A percentile compares a stretch with the other conserved stretches of the same genome.
These are phyloP conservation scores for Lentinula sp. DNA, from an alignment of 768 basidiomycete species.

Conservation along the genomic window DNA sequence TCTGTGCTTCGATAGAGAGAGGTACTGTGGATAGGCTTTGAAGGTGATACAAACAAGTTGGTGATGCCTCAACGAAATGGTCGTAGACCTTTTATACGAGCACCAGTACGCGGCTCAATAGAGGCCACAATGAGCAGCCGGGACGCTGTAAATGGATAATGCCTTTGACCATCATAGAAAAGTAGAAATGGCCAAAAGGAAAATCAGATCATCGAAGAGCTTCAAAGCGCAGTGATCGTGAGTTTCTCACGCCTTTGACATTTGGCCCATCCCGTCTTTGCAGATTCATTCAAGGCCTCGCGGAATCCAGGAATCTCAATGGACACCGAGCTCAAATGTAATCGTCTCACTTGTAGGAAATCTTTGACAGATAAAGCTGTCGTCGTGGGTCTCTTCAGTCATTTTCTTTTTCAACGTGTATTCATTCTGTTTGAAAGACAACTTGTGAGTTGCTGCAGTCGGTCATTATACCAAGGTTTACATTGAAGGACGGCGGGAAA, in stretches of 20 bases:
- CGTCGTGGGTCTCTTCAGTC: conserved; percentile 50
- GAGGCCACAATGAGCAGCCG: not conserved
- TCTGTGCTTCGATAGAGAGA: not conserved
- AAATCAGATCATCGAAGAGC: too few species aligned
- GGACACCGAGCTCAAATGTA: conserved; percentile 77
- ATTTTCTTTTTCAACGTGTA: not conserved
- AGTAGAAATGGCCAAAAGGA: not conserved
- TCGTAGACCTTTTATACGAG: not conserved
- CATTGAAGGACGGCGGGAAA: conserved; percentile 6
- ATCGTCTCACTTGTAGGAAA: conserved; percentile 70
- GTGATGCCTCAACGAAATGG: not conserved
- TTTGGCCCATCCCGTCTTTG: too few species aligned
- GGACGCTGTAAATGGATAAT: not conserved
- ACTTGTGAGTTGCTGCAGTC: conserved; percentile 35
- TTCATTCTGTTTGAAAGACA: conserved; percentile 28
- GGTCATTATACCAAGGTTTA: conserved; percentile 1
- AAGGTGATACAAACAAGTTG: not conserved
- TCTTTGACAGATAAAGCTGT: conserved; percentile 73
- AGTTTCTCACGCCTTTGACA: not conserved
- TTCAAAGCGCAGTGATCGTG: not conserved
- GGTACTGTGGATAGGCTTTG: not conserved
- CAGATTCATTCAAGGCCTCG: not conserved
- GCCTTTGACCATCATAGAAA: not conserved
- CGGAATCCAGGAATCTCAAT: conserved; percentile 25
- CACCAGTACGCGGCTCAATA: not conserved